phyloP scores from a whole-genome alignment of 106 monocot species.

The Dendrobium chrysotoxum region DNA sequence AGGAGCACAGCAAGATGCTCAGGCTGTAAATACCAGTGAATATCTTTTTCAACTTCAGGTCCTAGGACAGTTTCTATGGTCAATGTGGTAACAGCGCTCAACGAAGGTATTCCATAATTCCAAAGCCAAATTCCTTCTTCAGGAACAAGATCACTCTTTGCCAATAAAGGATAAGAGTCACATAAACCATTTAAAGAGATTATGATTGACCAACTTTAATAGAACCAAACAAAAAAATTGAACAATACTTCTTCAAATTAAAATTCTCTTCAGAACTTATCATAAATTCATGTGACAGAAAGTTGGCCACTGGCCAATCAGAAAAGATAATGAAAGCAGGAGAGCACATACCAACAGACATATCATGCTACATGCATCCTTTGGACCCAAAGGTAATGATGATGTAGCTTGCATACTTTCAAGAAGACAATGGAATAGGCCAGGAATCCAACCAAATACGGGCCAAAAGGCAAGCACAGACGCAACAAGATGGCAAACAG shows the following conservation, averaged over 20 bases:
- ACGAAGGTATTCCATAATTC: conserved; percentile 72
- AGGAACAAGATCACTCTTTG: conserved; percentile 80
- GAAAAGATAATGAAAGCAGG: not conserved
- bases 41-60: conserved; percentile 44
- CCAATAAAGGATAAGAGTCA: conserved; percentile 8
- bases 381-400: conserved; percentile 74
- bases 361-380: conserved; percentile 88
- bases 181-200: not conserved
- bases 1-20: conserved; percentile 49
- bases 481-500: conserved; percentile 79
- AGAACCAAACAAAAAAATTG: not conserved
- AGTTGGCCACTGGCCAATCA: not conserved
- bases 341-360: conserved; percentile 66
- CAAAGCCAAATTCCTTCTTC: conserved; percentile 95
- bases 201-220: not conserved
- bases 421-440: conserved; percentile 77
- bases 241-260: not conserved
- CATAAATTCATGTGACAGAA: not conserved
- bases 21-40: conserved; percentile 74
- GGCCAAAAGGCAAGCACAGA: conserved; percentile 93
- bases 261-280: not conserved
- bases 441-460: conserved; percentile 79
- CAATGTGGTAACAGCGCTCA: conserved; percentile 70
- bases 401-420: conserved; percentile 59
- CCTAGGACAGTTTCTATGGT: conserved; percentile 74